These are phyloP conservation scores for Penicillium sp. DNA, from an alignment of 2,329 filamentous ascomycete genomes.

Conservation along the genomic window DNA sequence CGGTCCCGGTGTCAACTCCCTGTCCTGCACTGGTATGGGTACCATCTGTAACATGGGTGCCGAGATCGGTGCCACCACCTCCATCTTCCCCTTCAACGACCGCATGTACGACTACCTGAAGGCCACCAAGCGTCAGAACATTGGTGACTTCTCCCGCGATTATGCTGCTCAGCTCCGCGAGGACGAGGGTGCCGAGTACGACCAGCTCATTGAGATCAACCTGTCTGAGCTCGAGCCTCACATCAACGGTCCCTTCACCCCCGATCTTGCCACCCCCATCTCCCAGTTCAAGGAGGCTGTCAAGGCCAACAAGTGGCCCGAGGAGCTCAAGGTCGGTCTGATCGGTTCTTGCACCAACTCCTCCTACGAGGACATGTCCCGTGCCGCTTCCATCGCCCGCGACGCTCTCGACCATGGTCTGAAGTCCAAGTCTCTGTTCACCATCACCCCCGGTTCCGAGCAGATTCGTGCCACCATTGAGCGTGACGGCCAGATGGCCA, in stretches of 20 bases:
- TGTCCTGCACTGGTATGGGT: conserved; percentile 89
- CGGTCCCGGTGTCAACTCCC: conserved; percentile 78
- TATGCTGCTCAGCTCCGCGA: conserved; percentile 59
- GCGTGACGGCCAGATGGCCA: conserved; percentile 77
- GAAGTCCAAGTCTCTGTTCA: conserved; percentile 84
- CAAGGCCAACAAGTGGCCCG: conserved; percentile 79
- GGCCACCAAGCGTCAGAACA: conserved; percentile 69
- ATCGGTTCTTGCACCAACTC: conserved; percentile 99
- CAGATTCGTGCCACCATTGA: conserved; percentile 93
- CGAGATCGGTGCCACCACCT: conserved; percentile 93
- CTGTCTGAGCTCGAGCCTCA: conserved; percentile 86
- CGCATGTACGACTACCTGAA: conserved; percentile 79
- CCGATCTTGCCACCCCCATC: conserved; percentile 86
- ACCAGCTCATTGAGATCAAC: conserved; percentile 85
- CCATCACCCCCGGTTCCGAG: conserved; percentile 93
- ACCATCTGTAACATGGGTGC: conserved; percentile 83
- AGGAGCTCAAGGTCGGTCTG: conserved; percentile 82
- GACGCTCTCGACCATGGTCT: conserved; percentile 85
- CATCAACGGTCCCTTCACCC: conserved; percentile 95
- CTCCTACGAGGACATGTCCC: conserved; percentile 98
- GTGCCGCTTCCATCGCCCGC: conserved; percentile 85
- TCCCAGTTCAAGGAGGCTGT: conserved; percentile 85
- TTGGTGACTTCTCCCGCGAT: conserved; percentile 61
- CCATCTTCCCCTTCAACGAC: conserved; percentile 84
- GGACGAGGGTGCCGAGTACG: conserved; percentile 78